Percentiles rank a stretch among this genome's conserved stretches.
phyloP scores from a whole-genome alignment of 495 filamentous ascomycete species.

The Corynascus novoguineensis region DNA sequence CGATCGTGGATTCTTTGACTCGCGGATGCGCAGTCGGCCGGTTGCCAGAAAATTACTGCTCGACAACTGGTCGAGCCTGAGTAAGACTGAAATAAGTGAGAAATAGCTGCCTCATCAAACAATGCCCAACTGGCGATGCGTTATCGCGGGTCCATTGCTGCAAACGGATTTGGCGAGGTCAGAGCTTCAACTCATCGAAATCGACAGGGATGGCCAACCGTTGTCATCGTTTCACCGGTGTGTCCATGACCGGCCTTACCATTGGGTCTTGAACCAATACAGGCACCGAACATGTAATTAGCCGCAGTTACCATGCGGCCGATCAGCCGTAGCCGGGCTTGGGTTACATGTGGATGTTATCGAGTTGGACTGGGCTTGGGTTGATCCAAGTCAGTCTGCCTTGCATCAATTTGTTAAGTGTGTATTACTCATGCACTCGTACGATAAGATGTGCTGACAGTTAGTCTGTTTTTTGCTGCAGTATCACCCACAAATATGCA shows the following conservation, averaged over 20 bases:
- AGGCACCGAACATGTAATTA: constrained; percentile 9
- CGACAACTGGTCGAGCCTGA: neutral
- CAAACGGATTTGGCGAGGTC: constrained; percentile 9
- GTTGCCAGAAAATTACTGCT: neutral
- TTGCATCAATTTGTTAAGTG: too few relatives aligned
- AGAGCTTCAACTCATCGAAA: constrained; percentile 19
- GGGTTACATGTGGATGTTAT: neutral
- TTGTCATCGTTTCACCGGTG: constrained; percentile 24
- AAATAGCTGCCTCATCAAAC: neutral
- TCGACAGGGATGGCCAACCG: constrained; percentile 23
- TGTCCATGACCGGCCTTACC: constrained; percentile 1
- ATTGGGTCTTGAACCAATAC: constrained; percentile 4
- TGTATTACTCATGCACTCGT: too few relatives aligned
- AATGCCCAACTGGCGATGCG: neutral
- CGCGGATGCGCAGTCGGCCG: neutral
- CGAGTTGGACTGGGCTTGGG: neutral
- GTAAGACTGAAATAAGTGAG: neutral
- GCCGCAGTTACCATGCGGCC: neutral
- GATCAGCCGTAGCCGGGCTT: neutral
- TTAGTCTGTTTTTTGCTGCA: too few relatives aligned
- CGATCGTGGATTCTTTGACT: neutral
- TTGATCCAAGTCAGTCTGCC: neutral
- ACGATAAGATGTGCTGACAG: too few relatives aligned
- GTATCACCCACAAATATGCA: too few relatives aligned
- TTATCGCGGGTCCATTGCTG: neutral